Evolutionary conservation across 345 rosid species (phyloP).

Genomic region (Salix suchowensis): DNA sequence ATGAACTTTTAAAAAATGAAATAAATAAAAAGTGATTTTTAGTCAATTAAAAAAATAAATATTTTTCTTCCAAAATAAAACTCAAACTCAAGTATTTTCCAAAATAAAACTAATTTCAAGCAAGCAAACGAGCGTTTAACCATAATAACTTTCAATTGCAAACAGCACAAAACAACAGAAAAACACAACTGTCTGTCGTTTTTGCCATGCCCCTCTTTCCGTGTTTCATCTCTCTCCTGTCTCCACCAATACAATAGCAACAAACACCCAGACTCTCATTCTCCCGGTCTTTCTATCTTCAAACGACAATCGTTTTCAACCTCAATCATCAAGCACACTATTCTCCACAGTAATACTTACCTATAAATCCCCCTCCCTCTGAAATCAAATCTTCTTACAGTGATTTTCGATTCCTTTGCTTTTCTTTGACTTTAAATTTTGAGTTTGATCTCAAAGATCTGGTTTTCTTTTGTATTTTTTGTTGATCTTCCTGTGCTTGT

Average conservation of each 20-base stretch:
- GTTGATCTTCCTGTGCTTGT: too few relatives aligned
- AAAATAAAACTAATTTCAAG: too few relatives aligned
- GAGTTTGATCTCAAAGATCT: not conserved
- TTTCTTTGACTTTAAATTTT: not conserved
- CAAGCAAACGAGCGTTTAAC: not conserved
- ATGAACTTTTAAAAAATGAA: too few relatives aligned
- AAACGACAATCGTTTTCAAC: not conserved
- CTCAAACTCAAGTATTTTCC: too few relatives aligned
- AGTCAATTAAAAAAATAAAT: too few relatives aligned
- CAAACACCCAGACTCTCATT: not conserved
- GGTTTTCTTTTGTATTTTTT: not conserved
- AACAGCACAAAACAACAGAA: too few relatives aligned
- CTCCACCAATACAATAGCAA: not conserved
- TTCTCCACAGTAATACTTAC: not conserved
- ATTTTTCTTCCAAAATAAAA: too few relatives aligned
- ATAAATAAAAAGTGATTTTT: too few relatives aligned
- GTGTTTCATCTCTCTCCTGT: not conserved
- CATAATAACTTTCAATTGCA: not conserved
- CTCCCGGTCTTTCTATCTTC: not conserved
- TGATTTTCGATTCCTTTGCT: not conserved
- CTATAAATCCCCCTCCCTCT: not conserved
- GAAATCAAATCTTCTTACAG: not conserved
- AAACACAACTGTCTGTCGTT: not conserved
- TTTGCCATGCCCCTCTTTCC: not conserved
- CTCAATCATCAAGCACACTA: not conserved